Conservation (phyloP, 306 rosid genomes). For the Pterocarpus macrocarpus region DNA sequence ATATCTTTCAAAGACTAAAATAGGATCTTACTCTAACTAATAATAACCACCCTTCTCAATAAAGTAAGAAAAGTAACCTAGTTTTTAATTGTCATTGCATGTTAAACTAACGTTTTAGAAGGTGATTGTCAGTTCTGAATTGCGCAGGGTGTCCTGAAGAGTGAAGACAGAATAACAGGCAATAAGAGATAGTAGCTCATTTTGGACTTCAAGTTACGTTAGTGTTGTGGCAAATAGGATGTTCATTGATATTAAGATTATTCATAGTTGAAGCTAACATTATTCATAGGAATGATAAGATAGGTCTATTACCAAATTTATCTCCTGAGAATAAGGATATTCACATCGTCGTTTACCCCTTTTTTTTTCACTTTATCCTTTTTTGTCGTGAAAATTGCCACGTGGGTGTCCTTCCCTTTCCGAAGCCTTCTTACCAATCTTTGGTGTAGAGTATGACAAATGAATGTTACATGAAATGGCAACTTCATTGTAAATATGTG, state of each 20-base stretch:
- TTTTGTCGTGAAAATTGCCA: background rate
- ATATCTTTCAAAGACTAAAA: no score
- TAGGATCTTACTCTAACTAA: no score
- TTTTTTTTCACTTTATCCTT: background rate
- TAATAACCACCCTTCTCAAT: background rate
- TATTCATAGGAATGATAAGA: background rate
- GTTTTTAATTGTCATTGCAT: background rate
- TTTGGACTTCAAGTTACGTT: no score
- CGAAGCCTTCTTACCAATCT: background rate
- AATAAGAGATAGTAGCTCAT: background rate
- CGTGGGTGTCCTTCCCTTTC: background rate
- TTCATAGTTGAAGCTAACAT: background rate
- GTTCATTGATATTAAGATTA: background rate
- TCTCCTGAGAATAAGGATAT: background rate
- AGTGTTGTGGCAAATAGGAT: background rate
- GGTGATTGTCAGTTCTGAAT: background rate
- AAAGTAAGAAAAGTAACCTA: background rate
- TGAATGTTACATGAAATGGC: background rate
- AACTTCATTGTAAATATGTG: background rate
- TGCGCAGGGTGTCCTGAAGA: conserved; percentile 3
- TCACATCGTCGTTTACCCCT: background rate
- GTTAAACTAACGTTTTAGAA: conserved; percentile 11
- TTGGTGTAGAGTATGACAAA: background rate
- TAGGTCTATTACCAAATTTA: background rate
- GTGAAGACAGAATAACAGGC: conserved; percentile 34